These are phyloP conservation scores for Hyphopichia fennica DNA, from an alignment of 1,139 yeast species.

Conservation along the genomic window DNA sequence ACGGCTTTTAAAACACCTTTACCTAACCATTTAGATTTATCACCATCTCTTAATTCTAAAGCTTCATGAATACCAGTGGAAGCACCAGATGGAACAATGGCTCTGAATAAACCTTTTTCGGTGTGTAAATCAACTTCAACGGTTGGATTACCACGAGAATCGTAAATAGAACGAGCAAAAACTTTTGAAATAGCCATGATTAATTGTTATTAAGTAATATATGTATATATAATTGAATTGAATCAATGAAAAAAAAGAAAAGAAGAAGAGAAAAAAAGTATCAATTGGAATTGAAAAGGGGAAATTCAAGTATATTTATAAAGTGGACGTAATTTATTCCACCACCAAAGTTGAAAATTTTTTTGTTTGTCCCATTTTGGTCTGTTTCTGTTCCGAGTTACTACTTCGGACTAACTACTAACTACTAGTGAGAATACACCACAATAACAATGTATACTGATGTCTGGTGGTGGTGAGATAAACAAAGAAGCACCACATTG, in stretches of 20 bases:
- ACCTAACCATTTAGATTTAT: constrained; percentile 91
- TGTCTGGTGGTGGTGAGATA: no score
- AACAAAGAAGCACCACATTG: no score
- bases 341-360: not conserved
- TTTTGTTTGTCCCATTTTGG: not conserved
- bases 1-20: constrained; percentile 95
- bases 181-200: constrained; percentile 54
- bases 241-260: constrained; percentile 6
- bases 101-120: constrained; percentile 82
- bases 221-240: constrained; percentile 8
- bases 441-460: no score
- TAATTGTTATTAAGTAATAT: constrained; percentile 1
- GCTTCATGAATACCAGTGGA: constrained; percentile 96
- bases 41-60: constrained; percentile 92
- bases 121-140: constrained; percentile 93
- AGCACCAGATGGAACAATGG: constrained; percentile 97
- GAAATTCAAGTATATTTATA: constrained; percentile 5
- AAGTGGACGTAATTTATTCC: not conserved
- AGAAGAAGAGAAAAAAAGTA: constrained; percentile 8
- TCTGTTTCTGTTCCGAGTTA: no score
- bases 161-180: constrained; percentile 91
- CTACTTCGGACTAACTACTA: no score
- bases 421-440: no score
- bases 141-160: constrained; percentile 98
- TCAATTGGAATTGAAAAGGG: constrained; percentile 2